These are phyloP conservation scores for Ascochyta fabae DNA, from an alignment of 2,329 filamentous ascomycete genomes.

Conservation along the genomic window DNA sequence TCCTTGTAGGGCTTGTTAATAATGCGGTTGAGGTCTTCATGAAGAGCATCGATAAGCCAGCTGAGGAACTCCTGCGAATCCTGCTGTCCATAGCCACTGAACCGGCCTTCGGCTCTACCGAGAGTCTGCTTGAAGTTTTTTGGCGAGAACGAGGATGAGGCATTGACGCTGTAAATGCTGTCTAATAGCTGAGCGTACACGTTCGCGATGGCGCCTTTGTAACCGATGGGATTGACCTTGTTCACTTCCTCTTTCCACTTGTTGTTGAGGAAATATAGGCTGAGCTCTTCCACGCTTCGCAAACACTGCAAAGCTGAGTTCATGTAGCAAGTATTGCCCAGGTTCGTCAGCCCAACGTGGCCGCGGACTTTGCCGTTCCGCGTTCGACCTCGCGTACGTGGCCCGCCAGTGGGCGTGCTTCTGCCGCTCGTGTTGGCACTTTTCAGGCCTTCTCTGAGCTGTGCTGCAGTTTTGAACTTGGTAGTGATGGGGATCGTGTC, in stretches of 20 bases:
- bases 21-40: slow-evolving; percentile 93
- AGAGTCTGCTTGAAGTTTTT: slow-evolving; percentile 82
- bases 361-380: slow-evolving; percentile 75
- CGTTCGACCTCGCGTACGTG: slow-evolving; percentile 73
- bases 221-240: slow-evolving; percentile 80
- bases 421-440: slow-evolving; percentile 64
- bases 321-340: slow-evolving; percentile 99
- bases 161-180: slow-evolving; percentile 76
- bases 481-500: slow-evolving; percentile 51
- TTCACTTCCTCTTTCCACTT: slow-evolving; percentile 84
- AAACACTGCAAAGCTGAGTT: slow-evolving; percentile 96
- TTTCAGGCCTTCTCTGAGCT: slow-evolving; percentile 21
- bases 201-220: slow-evolving; percentile 84
- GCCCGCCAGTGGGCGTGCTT: slow-evolving; percentile 69
- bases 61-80: slow-evolving; percentile 97
- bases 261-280: slow-evolving; percentile 78
- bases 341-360: slow-evolving; percentile 82
- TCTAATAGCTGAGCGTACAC: slow-evolving; percentile 78
- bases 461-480: slow-evolving; percentile 50
- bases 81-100: slow-evolving; percentile 94
- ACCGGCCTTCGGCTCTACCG: slow-evolving; percentile 80
- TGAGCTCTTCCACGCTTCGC: slow-evolving; percentile 89
- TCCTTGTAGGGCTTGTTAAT: slow-evolving; percentile 96
- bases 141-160: slow-evolving; percentile 74
- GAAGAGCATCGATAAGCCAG: slow-evolving; percentile 90